Evolutionary conservation across 2,329 filamentous ascomycete species (phyloP), one percentile per base, ranked within the genome.

Genomic region (Neonectria coccinea): DNA sequence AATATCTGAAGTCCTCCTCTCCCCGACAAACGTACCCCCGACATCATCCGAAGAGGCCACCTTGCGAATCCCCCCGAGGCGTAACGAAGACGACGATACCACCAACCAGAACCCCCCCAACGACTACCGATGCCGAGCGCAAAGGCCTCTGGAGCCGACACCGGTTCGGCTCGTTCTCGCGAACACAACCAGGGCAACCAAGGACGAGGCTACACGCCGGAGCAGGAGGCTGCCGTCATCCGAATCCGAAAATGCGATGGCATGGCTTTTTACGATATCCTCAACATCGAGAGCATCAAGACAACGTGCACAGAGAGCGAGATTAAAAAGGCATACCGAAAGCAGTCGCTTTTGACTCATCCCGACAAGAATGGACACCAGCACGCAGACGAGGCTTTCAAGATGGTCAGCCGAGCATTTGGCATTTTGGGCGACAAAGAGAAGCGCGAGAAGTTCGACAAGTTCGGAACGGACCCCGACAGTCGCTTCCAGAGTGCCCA

Each of bases 351-450:
- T 74, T 85, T 98, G 76, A 99, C 96, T 64, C 96, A 99, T 84
- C 96, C 96, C 68, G 96, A 99, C 84, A 99, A 99, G 85, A 99
- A 99, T 85, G 94, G 94, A 55, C 94, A 97, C 78, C 91, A 95
- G 41, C 89, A 97, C 65, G 95, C 96, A 59, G 96, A 97, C 78
- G 96, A 99, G 83, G 96, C 96, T 33, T 99, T 99, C 84, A 99
- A 99, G 84, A 92, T 97, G 92, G 94, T 99, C 25, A 92, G 93
- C 75, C 88, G 93, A 73, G 96, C 96, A 16, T 99, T 99, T 78
- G 92, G 97, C 73, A 89, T 98, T 56, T 84, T 99, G 53, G 95
- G 93, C 66, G 96, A 99, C 78, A 88, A 93, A 75, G 95, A 98
- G 69, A 98, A 98, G 88, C 72, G 74, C 76, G 85, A 91, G 16